Percentiles rank a stretch among this genome's conserved stretches.
Evolutionary conservation across 345 rosid genomes (phyloP).

Genomic region (Chamaenerion angustifolium): DNA sequence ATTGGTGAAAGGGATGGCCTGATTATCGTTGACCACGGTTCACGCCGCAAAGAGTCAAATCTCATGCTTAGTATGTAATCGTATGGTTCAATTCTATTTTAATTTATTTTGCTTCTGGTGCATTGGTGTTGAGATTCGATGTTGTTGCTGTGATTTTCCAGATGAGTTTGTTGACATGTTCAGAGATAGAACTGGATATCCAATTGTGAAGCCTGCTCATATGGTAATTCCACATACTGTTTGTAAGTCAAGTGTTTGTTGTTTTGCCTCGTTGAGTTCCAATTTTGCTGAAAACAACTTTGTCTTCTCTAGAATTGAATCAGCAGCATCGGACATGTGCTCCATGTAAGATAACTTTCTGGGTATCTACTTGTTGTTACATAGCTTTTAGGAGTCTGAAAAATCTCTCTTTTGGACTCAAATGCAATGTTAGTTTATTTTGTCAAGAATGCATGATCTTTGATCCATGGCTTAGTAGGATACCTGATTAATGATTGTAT

Average conservation of each 20-base stretch:
- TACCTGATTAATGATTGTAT: neutral
- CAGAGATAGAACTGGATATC: constrained; percentile 53
- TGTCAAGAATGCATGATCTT: neutral
- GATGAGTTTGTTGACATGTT: constrained; percentile 85
- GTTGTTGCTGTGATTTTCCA: constrained; percentile 14
- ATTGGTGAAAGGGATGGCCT: constrained; percentile 52
- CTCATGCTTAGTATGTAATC: constrained; percentile 58
- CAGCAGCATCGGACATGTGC: too few relatives aligned
- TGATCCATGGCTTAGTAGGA: neutral
- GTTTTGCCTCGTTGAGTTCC: neutral
- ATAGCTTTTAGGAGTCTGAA: too few relatives aligned
- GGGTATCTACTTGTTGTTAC: too few relatives aligned
- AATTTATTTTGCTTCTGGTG: too few relatives aligned
- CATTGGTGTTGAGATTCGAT: neutral
- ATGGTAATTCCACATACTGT: constrained; percentile 49
- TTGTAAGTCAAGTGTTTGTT: neutral
- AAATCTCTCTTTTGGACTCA: too few relatives aligned
- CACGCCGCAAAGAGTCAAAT: constrained; percentile 78
- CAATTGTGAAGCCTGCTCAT: constrained; percentile 87
- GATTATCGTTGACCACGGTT: constrained; percentile 87
- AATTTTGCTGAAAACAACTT: neutral
- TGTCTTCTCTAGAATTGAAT: too few relatives aligned
- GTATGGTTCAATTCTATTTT: too few relatives aligned
- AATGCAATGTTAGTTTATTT: too few relatives aligned
- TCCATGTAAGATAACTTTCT: too few relatives aligned